A percentile compares a stretch with the other conserved stretches of the same genome.
These are phyloP conservation scores for Colletotrichum sp. DNA, from an alignment of 2,329 filamentous ascomycete species.

Conservation along the genomic window DNA sequence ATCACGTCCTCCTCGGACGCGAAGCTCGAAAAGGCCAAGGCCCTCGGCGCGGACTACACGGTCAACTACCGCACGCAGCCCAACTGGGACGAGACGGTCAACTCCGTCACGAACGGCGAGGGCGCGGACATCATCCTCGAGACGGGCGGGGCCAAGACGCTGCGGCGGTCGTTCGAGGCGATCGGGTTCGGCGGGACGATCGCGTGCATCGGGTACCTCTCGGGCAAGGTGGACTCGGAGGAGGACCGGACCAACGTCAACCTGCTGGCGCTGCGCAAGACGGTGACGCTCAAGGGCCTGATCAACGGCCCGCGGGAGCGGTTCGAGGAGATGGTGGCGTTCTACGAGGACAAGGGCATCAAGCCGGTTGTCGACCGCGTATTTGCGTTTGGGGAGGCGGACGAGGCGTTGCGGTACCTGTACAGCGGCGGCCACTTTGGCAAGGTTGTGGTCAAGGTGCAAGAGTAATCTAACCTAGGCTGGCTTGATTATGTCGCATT, in stretches of 20 bases:
- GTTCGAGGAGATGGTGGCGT: conserved; percentile 58
- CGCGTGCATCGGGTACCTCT: conserved; percentile 54
- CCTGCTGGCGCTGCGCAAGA: conserved; percentile 52
- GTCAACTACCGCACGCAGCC: conserved; percentile 61
- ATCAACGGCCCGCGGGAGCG: conserved; percentile 63
- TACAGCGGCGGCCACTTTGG: conserved; percentile 61
- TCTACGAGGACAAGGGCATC: conserved; percentile 49
- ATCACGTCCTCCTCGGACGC: conserved; percentile 60
- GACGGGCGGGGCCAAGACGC: conserved; percentile 56
- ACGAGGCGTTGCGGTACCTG: conserved; percentile 58
- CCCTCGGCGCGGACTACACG: conserved; percentile 54
- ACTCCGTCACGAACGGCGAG: conserved; percentile 45
- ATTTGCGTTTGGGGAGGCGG: conserved; percentile 51
- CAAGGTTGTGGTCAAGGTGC: conserved; percentile 57
- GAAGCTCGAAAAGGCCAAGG: conserved; percentile 51
- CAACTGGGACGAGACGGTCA: conserved; percentile 55
- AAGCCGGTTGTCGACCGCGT: conserved; percentile 52
- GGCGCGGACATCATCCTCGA: conserved; percentile 64
- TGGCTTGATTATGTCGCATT: neutral
- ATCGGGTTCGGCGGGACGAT: conserved; percentile 61
- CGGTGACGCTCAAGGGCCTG: conserved; percentile 58
- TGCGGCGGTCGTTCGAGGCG: conserved; percentile 57
- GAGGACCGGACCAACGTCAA: conserved; percentile 65
- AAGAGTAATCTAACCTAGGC: conserved; percentile 20
- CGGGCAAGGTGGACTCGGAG: conserved; percentile 58